Percentiles rank a stretch among this genome's conserved stretches.
Evolutionary conservation across 2,329 filamentous ascomycete genomes (phyloP).

Genomic region (Diaporthe sp.): DNA sequence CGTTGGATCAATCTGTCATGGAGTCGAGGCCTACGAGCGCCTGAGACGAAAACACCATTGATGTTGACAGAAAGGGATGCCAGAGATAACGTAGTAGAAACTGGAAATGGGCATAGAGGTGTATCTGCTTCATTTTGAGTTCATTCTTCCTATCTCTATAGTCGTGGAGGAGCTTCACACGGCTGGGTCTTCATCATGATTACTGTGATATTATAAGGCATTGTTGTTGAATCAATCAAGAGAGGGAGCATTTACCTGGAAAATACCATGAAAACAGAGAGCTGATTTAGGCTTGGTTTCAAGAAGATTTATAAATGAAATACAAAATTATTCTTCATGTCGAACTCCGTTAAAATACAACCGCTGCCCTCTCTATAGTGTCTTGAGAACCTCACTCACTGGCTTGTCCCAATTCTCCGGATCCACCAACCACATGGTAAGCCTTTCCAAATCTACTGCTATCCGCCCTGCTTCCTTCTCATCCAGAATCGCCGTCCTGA

Average conservation of each 20-base stretch:
- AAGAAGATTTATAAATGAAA: neutral
- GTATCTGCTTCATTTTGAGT: too few relatives aligned
- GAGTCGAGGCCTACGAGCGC: too few relatives aligned
- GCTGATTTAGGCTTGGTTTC: neutral
- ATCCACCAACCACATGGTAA: neutral
- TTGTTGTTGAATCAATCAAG: neutral
- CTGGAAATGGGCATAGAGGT: too few relatives aligned
- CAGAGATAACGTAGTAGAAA: too few relatives aligned
- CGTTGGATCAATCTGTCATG: too few relatives aligned
- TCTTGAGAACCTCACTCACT: neutral
- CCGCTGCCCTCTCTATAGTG: neutral
- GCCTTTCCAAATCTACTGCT: neutral
- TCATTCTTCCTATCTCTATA: too few relatives aligned
- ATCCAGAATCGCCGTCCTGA: constrained; percentile 1
- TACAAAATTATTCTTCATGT: too few relatives aligned
- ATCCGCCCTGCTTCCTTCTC: neutral
- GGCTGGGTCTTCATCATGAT: too few relatives aligned
- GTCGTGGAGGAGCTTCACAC: too few relatives aligned
- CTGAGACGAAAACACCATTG: too few relatives aligned
- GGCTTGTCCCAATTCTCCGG: neutral
- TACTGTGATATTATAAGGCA: too few relatives aligned
- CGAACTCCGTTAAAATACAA: neutral
- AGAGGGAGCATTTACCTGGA: neutral
- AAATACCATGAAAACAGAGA: neutral
- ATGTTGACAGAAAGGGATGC: too few relatives aligned